Percentiles rank a stretch among this genome's conserved stretches.
Conservation (phyloP, 495 filamentous ascomycete species). For the Recurvomyces mirabilis region DNA sequence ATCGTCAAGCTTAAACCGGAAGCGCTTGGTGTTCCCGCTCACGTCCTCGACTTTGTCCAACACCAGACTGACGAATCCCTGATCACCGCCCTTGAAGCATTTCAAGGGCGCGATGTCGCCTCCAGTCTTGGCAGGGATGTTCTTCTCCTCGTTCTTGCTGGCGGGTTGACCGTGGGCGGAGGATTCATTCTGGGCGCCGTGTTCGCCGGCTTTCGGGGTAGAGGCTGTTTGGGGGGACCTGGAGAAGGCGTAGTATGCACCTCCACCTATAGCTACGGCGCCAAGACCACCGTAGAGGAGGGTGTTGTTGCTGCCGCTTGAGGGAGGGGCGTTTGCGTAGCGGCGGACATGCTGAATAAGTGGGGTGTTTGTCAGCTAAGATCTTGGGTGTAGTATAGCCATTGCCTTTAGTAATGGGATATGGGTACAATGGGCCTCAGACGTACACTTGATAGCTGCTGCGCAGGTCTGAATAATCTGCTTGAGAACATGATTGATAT, state of each 20-base stretch:
- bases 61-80: constrained; percentile 72
- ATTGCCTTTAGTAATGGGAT: not conserved
- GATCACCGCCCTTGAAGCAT: constrained; percentile 73
- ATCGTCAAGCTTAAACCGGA: constrained; percentile 76
- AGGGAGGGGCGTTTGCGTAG: constrained; percentile 30
- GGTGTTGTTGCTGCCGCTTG: constrained; percentile 20
- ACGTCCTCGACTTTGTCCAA: constrained; percentile 64
- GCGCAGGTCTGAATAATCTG: constrained; percentile 13
- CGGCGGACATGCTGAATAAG: constrained; percentile 33
- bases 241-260: constrained; percentile 24
- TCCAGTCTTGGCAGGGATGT: constrained; percentile 12
- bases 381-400: not conserved
- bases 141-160: constrained; percentile 19
- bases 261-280: constrained; percentile 21
- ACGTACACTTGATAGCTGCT: constrained; percentile 17
- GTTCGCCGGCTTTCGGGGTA: not conserved
- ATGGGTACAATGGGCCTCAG: not conserved
- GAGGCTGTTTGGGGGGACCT: too few relatives aligned
- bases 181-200: constrained; percentile 1
- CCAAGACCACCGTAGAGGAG: constrained; percentile 20
- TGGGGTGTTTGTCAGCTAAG: not conserved
- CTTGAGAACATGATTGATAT: constrained; percentile 15
- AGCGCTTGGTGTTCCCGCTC: constrained; percentile 81
- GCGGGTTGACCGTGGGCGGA: constrained; percentile 9
- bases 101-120: constrained; percentile 26